Evolutionary conservation across 805 yeast species (phyloP), one percentile per base, ranked within the genome.

Genomic region (Candida palmyrensis): DNA sequence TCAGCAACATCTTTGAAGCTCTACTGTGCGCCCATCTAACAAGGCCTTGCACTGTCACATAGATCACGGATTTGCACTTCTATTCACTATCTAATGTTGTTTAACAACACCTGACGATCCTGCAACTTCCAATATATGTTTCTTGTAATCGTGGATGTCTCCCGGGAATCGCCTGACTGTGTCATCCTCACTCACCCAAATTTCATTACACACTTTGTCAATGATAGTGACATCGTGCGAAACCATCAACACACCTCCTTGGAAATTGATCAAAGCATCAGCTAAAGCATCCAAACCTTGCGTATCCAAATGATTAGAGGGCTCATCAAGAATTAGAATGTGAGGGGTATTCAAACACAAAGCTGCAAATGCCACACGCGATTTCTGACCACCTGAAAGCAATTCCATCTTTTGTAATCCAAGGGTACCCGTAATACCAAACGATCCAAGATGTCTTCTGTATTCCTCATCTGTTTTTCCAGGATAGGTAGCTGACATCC

Each of bases 321-420:
- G 98, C 73, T 92, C 98, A 71, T 92, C 98, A 45, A 92, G 67
- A 50, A 92, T 79, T 50, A 92, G 70, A 27, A 92, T 78, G 57
- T 92, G 98, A 13, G 98, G 98, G 42, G 83, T 82, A 40, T 75
- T 75, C 49, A 92, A 69, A 63, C 97, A 87, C 43, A 92, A 70
- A 11, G 96, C 90, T 6, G 98, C 97, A 65, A 92, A 92, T 0
- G 97, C 97, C 33, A 92, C 98, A 64, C 98, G 78, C 18, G 97
- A 88, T 59, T 92, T 92, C 56, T 92, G 98, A 69, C 98, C 98
- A 62, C 97, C 98, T 7, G 97, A 90, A 38, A 92, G 66, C 36
- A 83, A 66, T 48, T 77, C 78, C 82, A 92, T 86, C 58, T 83
- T 87, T 54, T 90, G 96, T 53, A 92, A 66, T 38, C 97, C 96